Evolutionary conservation across 495 filamentous ascomycete genomes (phyloP).

Genomic region (Pseudoneurospora amorphoporcata): DNA sequence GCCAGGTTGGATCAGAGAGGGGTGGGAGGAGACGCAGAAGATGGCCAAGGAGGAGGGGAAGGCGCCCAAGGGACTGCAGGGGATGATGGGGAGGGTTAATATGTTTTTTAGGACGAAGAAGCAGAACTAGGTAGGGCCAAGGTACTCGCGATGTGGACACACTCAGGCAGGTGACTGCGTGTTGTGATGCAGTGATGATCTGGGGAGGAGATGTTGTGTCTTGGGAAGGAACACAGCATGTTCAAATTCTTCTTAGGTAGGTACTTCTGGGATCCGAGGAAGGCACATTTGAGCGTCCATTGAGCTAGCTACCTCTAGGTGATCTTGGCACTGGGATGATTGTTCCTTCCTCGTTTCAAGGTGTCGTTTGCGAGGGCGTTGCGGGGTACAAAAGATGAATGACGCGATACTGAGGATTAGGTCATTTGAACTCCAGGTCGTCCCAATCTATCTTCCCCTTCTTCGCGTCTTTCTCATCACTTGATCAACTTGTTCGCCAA

Average conservation of each 20-base stretch:
- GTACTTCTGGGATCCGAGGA: neutral
- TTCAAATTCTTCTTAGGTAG: neutral
- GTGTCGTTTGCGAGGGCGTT: neutral
- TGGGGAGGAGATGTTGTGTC: neutral
- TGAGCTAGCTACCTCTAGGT: neutral
- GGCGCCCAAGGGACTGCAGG: conserved; percentile 36
- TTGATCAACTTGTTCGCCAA: neutral
- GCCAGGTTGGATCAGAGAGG: conserved; percentile 75
- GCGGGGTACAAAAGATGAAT: neutral
- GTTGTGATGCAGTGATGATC: too few species aligned
- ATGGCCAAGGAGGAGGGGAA: conserved; percentile 28
- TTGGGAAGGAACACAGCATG: neutral
- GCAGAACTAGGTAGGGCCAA: neutral
- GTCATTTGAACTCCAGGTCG: too few species aligned
- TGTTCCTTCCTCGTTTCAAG: neutral
- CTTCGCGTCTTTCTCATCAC: neutral
- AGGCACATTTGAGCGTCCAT: neutral
- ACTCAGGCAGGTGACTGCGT: neutral
- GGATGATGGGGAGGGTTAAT: conserved; percentile 45
- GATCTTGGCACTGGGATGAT: neutral
- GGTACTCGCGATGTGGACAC: too few species aligned
- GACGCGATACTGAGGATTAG: too few species aligned
- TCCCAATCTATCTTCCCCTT: neutral
- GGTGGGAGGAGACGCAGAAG: conserved; percentile 11
- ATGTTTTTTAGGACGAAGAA: conserved; percentile 46